Conservation (phyloP, 2,329 filamentous ascomycete species). For the Diplodia mutila region DNA sequence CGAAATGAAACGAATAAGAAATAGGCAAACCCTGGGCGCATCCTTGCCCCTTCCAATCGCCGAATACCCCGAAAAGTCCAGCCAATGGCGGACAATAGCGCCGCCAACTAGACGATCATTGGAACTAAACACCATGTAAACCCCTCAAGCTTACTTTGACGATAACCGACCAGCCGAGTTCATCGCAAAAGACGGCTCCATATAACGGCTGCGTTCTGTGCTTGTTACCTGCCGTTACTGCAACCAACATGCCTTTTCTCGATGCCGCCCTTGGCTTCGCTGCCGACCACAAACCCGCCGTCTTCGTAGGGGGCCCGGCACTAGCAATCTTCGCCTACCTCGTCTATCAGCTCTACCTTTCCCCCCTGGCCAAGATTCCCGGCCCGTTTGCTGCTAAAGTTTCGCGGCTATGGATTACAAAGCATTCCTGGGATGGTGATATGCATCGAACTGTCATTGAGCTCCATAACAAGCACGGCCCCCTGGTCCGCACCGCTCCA, state of each 20-base stretch:
- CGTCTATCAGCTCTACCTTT: constrained; percentile 29
- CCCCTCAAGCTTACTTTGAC: background rate
- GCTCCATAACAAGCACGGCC: constrained; percentile 37
- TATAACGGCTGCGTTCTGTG: constrained; percentile 9
- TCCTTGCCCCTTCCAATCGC: background rate
- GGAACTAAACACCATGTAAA: constrained; percentile 4
- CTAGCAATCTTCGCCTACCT: constrained; percentile 23
- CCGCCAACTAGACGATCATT: background rate
- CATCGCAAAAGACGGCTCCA: background rate
- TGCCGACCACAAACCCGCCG: background rate
- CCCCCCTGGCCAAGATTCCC: constrained; percentile 34
- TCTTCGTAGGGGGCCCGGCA: background rate
- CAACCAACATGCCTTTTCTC: constrained; percentile 14
- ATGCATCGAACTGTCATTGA: constrained; percentile 35
- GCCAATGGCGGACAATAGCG: background rate
- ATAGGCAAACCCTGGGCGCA: too few relatives aligned
- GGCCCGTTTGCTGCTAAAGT: constrained; percentile 37
- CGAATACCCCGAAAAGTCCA: constrained; percentile 16
- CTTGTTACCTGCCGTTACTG: background rate
- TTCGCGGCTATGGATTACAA: constrained; percentile 36
- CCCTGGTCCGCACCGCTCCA: constrained; percentile 32
- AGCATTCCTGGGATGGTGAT: constrained; percentile 38
- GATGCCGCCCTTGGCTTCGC: background rate
- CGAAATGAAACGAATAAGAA: too few relatives aligned
- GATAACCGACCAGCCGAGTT: background rate